Evolutionary conservation across 306 rosid species (phyloP).

Genomic region (Amphicarpaea edgeworthii): DNA sequence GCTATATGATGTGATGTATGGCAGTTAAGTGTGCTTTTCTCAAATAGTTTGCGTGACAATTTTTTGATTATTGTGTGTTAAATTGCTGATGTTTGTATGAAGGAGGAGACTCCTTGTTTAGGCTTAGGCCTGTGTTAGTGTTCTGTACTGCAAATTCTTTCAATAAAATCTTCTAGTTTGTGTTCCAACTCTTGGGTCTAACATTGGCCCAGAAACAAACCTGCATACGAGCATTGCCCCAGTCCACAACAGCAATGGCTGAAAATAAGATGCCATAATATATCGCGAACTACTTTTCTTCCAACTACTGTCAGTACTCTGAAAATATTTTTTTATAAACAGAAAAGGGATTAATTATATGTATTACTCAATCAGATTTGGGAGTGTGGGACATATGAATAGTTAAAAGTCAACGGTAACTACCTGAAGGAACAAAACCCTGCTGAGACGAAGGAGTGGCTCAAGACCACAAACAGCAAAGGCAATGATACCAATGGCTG

Average conservation of each 20-base stretch:
- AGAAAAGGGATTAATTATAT: constrained; percentile 32
- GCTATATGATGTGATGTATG: background rate
- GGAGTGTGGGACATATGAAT: constrained; percentile 34
- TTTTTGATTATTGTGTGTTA: background rate
- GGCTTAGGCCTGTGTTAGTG: background rate
- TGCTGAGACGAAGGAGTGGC: constrained; percentile 78
- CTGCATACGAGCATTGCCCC: constrained; percentile 92
- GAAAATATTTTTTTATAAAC: constrained; percentile 46
- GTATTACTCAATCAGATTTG: constrained; percentile 43
- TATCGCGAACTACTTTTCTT: constrained; percentile 74
- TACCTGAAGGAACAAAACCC: constrained; percentile 81
- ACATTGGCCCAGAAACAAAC: constrained; percentile 50
- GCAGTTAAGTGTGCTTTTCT: background rate
- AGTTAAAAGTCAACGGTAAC: constrained; percentile 42
- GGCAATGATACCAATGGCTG: constrained; percentile 83
- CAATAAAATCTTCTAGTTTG: background rate
- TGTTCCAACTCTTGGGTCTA: background rate
- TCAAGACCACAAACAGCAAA: constrained; percentile 92
- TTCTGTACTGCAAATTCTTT: background rate
- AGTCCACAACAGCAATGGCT: constrained; percentile 88
- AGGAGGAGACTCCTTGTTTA: background rate
- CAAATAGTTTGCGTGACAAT: background rate
- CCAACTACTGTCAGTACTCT: constrained; percentile 87
- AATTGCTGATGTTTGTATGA: constrained; percentile 5
- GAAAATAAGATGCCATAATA: constrained; percentile 75